A percentile compares a stretch with the other conserved stretches of the same genome.
phyloP scores from a whole-genome alignment of 345 rosid species.

The Citrus australasica region DNA sequence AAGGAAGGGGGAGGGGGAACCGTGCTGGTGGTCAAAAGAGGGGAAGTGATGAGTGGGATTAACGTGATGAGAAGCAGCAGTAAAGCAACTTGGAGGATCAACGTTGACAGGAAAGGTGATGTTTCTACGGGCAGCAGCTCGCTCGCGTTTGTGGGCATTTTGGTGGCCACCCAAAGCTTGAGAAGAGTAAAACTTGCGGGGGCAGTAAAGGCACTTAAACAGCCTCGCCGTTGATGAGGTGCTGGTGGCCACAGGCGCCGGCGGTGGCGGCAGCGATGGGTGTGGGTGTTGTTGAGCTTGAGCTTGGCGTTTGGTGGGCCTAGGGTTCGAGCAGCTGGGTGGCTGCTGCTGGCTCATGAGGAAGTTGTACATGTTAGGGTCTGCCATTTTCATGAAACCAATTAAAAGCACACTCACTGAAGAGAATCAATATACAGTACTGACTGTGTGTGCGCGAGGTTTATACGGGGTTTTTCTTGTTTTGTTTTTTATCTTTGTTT shows the following conservation, averaged over 20 bases:
- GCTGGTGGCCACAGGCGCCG: constrained; percentile 14
- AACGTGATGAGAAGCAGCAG: not conserved
- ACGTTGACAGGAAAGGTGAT: constrained; percentile 15
- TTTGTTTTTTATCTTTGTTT: not conserved
- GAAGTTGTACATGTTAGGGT: constrained; percentile 41
- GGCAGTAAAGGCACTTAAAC: constrained; percentile 80
- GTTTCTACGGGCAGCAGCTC: constrained; percentile 79
- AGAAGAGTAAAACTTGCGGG: constrained; percentile 85
- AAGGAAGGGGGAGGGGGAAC: not conserved
- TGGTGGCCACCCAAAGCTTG: constrained; percentile 99
- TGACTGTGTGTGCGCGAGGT: not conserved
- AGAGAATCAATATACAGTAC: not conserved
- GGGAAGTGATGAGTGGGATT: constrained; percentile 8
- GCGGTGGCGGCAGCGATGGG: constrained; percentile 15
- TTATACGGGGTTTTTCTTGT: constrained; percentile 24
- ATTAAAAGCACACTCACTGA: not conserved
- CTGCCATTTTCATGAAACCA: constrained; percentile 34
- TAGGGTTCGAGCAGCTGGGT: constrained; percentile 7
- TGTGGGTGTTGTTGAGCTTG: not conserved
- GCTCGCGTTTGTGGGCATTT: constrained; percentile 92
- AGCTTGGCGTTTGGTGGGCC: constrained; percentile 18
- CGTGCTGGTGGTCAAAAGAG: not conserved
- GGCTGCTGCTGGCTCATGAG: constrained; percentile 18
- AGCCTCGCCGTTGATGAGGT: constrained; percentile 26
- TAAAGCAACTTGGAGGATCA: not conserved